These are phyloP conservation scores for Eucalyptus brandiana DNA, from an alignment of 345 rosid genomes.

Conservation along the genomic window DNA sequence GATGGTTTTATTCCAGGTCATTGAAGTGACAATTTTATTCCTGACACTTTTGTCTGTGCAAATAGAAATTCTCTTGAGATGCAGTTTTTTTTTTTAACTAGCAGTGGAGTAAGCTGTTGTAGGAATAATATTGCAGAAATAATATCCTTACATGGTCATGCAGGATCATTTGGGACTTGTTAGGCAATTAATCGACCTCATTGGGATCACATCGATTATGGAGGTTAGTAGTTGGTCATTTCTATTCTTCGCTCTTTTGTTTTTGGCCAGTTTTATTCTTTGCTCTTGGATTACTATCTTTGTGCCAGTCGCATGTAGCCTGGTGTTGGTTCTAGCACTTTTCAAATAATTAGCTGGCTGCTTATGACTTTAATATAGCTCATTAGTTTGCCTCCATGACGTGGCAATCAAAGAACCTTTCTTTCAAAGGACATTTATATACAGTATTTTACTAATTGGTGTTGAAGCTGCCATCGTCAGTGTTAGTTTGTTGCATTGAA, in stretches of 20 bases:
- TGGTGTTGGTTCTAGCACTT: not conserved
- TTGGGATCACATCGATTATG: slow-evolving; percentile 92
- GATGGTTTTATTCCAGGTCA: not conserved
- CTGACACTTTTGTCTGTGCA: not conserved
- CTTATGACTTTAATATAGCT: not conserved
- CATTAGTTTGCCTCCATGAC: not conserved
- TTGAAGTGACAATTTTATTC: not conserved
- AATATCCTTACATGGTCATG: not conserved
- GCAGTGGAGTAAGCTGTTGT: not conserved
- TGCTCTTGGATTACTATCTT: not conserved
- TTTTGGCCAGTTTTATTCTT: not conserved
- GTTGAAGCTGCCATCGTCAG: not conserved
- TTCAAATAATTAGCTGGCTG: not conserved
- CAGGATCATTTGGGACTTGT: slow-evolving; percentile 79
- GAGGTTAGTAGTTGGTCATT: slow-evolving; percentile 46
- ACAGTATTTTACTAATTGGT: not conserved
- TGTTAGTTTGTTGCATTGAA: not conserved
- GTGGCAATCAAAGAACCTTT: not conserved
- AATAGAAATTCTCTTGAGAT: not conserved
- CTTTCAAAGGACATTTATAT: not conserved
- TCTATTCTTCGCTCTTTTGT: not conserved
- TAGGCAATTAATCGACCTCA: slow-evolving; percentile 61
- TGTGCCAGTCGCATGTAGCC: not conserved
- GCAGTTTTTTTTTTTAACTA: not conserved
- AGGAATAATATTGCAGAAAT: not conserved